These are phyloP conservation scores for Melaleuca quinquenervia DNA, from an alignment of 345 rosid genomes.

Conservation along the genomic window DNA sequence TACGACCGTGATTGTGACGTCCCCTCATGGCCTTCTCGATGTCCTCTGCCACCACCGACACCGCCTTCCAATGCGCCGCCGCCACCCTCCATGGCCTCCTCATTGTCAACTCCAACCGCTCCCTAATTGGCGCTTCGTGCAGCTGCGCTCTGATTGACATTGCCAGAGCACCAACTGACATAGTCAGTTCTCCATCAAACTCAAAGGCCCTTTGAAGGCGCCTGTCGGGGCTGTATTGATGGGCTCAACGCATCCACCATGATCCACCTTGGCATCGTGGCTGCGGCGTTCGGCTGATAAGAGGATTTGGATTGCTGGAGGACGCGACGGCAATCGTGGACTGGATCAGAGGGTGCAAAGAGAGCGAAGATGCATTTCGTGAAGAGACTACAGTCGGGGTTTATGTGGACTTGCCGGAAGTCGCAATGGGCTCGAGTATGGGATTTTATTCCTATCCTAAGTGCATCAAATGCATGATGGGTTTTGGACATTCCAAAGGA, in stretches of 20 bases:
- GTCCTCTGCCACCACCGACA: constrained; percentile 50
- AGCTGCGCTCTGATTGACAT: constrained; percentile 60
- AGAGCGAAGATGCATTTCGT: constrained; percentile 48
- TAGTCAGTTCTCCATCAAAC: constrained; percentile 42
- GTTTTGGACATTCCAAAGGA: not conserved
- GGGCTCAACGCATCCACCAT: constrained; percentile 49
- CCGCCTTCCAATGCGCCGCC: constrained; percentile 67
- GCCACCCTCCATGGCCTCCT: constrained; percentile 68
- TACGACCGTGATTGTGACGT: constrained; percentile 34
- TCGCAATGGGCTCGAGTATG: constrained; percentile 44
- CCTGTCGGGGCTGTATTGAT: constrained; percentile 58
- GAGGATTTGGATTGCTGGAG: constrained; percentile 58
- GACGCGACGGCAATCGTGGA: constrained; percentile 78
- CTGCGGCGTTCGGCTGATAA: constrained; percentile 42
- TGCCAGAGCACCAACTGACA: constrained; percentile 31
- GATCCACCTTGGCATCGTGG: constrained; percentile 54
- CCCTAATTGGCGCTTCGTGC: constrained; percentile 62
- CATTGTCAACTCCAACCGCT: constrained; percentile 53
- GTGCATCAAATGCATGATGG: not conserved
- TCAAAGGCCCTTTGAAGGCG: constrained; percentile 73
- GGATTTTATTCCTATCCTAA: not conserved
- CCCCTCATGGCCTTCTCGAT: constrained; percentile 72
- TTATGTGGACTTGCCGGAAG: constrained; percentile 55
- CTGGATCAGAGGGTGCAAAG: constrained; percentile 70
- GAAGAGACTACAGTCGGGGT: constrained; percentile 35